phyloP scores from a whole-genome alignment of 257 asterid species.

The Rhazya stricta region DNA sequence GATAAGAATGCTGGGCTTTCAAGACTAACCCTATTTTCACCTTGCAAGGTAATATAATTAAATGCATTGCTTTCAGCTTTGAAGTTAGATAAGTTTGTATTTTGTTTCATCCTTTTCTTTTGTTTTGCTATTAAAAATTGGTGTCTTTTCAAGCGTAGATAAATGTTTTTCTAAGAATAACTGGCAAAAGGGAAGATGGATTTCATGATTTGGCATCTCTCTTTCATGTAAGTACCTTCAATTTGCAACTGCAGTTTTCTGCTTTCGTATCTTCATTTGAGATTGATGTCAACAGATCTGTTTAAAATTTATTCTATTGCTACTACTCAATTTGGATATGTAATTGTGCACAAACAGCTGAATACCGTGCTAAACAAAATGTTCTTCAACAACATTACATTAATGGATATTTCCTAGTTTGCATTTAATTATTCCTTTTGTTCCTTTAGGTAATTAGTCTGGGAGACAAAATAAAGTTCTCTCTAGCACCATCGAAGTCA shows the following conservation, averaged over 20 bases:
- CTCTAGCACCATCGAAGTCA: constrained; percentile 74
- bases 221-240: constrained; percentile 60
- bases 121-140: constrained; percentile 7
- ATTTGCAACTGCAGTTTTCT: neutral
- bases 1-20: constrained; percentile 68
- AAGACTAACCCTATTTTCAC: constrained; percentile 78
- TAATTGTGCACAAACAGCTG: neutral
- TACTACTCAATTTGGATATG: neutral
- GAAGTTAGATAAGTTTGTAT: neutral
- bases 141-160: constrained; percentile 36
- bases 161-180: constrained; percentile 73
- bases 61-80: constrained; percentile 5
- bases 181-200: constrained; percentile 68
- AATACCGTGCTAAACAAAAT: neutral
- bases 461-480: constrained; percentile 84
- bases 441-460: constrained; percentile 76
- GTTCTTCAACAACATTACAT: neutral
- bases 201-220: constrained; percentile 90
- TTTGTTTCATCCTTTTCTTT: neutral
- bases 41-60: constrained; percentile 77
- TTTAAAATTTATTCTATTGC: neutral
- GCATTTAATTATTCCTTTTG: constrained; percentile 20
- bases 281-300: neutral
- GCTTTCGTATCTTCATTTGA: neutral
- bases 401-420: neutral